Evolutionary conservation across 352 stramenopile species (phyloP), one percentile per base, ranked within the genome.

Genomic region (Phytopythium vexans): DNA sequence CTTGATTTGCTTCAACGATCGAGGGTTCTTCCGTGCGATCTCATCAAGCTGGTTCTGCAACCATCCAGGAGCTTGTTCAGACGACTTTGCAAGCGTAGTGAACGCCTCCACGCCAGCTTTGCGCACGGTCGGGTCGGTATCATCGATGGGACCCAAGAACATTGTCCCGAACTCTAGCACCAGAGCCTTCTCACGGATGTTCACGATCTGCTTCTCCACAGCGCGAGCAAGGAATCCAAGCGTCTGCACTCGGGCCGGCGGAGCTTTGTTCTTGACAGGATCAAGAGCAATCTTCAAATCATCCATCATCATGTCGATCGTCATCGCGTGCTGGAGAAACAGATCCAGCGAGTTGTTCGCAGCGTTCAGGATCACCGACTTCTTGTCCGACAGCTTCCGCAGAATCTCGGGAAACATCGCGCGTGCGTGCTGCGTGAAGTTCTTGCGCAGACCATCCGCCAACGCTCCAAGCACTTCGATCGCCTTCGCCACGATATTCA

Each of bases 281-380:
- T 94, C 82, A 7, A 89, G 67, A 1, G 68, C 69, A 4, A 82
- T 41, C 48, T 88, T 88, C 21, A 95, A 64, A 35, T 95, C 86
- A 15, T 95, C 86, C 64, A 94, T 87, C 80, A 94, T 90, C 69
- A 88, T 77, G 35, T 95, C 86, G 54, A 95, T 85, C n/a, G 67
- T 69, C 82, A 95, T 75, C 1, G 77, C 73, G 52, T 94, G 77
- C 60, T 90, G 70, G 11, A 92, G 56, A 49, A 95, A 93, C 49
- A 86, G 37, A 48, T 95, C 86, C 7, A 95, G 51, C 4, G 84
- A 73, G 43, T 85, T 90, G 67, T 95, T 92, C n/a, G 86, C 86
- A 21, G 80, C 80, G 21, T 74, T 88, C 15, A 95, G 61, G 40
- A 95, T 73, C 40, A 93, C 70, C 0, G 81, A 82, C 50, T 95